A percentile compares a stretch with the other conserved stretches of the same genome.
Evolutionary conservation across 2,329 filamentous ascomycete species (phyloP).

Genomic region (Alternaria arbusti): DNA sequence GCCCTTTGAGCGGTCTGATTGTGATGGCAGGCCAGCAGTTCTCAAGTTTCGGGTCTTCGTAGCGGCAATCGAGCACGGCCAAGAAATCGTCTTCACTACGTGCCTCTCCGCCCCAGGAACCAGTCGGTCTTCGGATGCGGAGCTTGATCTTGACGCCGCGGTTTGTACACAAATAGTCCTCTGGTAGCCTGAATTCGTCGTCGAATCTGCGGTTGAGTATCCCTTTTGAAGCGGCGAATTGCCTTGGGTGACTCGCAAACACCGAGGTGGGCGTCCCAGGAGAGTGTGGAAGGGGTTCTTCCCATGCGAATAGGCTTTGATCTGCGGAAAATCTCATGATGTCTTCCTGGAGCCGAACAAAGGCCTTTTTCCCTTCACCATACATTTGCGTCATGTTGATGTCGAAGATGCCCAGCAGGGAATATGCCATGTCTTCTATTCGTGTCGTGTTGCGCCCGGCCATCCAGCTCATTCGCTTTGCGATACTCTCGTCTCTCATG

Average conservation of each 20-base stretch:
- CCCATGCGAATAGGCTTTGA: constrained; percentile 20
- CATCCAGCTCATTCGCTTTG: constrained; percentile 3
- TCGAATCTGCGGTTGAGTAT: background rate
- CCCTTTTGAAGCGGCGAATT: background rate
- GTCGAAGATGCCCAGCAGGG: background rate
- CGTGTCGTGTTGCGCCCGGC: background rate
- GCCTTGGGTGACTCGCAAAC: background rate
- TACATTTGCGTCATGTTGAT: constrained; percentile 39
- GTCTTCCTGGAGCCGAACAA: constrained; percentile 26
- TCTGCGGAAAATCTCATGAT: constrained; percentile 22
- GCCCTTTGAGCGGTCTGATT: background rate
- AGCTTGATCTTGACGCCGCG: constrained; percentile 7
- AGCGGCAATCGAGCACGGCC: background rate
- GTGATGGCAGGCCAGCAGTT: background rate
- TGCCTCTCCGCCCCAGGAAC: background rate
- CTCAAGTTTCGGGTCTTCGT: background rate
- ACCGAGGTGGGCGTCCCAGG: background rate
- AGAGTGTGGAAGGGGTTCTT: background rate
- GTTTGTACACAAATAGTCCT: background rate
- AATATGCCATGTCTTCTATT: background rate
- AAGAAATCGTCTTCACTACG: background rate
- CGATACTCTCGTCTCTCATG: background rate
- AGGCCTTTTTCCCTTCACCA: constrained; percentile 36
- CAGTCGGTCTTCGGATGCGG: background rate
- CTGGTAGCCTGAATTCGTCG: background rate